These are phyloP conservation scores for Lachancea quebecensis DNA, from an alignment of 805 yeast species.

Conservation along the genomic window DNA sequence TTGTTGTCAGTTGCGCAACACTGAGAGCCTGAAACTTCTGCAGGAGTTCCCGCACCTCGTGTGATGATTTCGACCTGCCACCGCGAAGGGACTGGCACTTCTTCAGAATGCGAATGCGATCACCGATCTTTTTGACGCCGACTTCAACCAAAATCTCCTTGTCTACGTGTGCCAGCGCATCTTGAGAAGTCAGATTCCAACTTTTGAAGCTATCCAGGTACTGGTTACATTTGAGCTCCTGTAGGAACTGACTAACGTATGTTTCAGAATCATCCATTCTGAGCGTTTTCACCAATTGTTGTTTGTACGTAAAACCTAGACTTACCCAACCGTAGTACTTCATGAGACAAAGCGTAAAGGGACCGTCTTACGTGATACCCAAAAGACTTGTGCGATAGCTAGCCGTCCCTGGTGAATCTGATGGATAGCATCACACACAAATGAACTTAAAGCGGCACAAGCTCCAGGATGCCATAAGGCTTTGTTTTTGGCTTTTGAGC, in stretches of 20 bases:
- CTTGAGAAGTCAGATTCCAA: conserved; percentile 17
- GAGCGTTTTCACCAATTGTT: neutral
- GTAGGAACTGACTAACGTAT: conserved; percentile 19
- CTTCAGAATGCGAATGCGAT: conserved; percentile 60
- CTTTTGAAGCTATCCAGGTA: conserved; percentile 19
- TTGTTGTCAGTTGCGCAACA: conserved; percentile 12
- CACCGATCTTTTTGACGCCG: conserved; percentile 76
- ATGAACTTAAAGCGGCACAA: too few relatives aligned
- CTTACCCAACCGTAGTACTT: neutral
- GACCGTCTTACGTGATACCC: too few relatives aligned
- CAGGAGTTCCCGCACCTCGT: conserved; percentile 18
- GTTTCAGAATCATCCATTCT: conserved; percentile 8
- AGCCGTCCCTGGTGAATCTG: too few relatives aligned
- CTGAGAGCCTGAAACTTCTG: conserved; percentile 20
- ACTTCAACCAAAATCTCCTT: conserved; percentile 58
- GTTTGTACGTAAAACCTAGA: neutral
- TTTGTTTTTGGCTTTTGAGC: too few relatives aligned
- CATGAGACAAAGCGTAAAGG: too few relatives aligned
- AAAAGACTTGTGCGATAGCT: too few relatives aligned
- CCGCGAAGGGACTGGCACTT: conserved; percentile 42
- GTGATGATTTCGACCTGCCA: conserved; percentile 10
- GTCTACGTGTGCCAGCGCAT: conserved; percentile 39
- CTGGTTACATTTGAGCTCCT: conserved; percentile 18
- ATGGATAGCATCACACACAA: too few relatives aligned
- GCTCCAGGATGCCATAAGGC: too few relatives aligned